A percentile compares a stretch with the other conserved stretches of the same genome.
Evolutionary conservation across 805 yeast species (phyloP).

Genomic region (Kodamaea kaohsiungensis): DNA sequence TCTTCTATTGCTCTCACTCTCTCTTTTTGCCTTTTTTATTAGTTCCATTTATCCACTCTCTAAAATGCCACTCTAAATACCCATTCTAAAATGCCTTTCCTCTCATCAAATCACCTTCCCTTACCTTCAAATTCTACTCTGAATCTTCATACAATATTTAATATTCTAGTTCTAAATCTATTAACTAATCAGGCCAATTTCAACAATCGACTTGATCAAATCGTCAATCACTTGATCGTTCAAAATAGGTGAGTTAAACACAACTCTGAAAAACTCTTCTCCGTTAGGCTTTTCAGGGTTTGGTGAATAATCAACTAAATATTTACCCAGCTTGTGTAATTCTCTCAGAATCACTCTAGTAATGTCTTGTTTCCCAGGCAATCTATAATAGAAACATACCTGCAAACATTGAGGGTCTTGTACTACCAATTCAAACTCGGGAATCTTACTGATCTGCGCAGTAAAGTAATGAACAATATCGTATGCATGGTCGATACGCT

Average conservation of each 20-base stretch:
- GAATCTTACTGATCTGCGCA: conserved; percentile 30
- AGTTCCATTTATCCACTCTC: too few relatives aligned
- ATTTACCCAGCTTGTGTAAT: conserved; percentile 63
- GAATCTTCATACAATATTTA: too few relatives aligned
- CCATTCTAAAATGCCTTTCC: too few relatives aligned
- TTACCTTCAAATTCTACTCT: too few relatives aligned
- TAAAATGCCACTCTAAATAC: too few relatives aligned
- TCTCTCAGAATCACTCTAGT: conserved; percentile 64
- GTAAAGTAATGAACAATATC: conserved; percentile 65
- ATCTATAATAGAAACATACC: conserved; percentile 76
- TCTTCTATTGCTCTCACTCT: too few relatives aligned
- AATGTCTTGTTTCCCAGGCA: conserved; percentile 31
- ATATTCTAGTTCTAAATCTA: neutral
- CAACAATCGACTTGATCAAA: conserved; percentile 32
- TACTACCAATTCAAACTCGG: conserved; percentile 55
- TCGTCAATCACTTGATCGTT: conserved; percentile 37
- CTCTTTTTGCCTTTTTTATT: too few relatives aligned
- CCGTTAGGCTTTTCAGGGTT: conserved; percentile 47
- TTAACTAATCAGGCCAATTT: neutral
- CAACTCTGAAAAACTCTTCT: conserved; percentile 86
- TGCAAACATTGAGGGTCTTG: conserved; percentile 70
- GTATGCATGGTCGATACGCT: conserved; percentile 73
- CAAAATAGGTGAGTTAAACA: conserved; percentile 69
- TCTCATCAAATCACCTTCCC: too few relatives aligned
- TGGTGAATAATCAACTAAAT: conserved; percentile 79